Evolutionary conservation across 129 eudicot genomes (phyloP), one percentile per base, ranked within the genome.

Genomic region (Sambucus nigra): DNA sequence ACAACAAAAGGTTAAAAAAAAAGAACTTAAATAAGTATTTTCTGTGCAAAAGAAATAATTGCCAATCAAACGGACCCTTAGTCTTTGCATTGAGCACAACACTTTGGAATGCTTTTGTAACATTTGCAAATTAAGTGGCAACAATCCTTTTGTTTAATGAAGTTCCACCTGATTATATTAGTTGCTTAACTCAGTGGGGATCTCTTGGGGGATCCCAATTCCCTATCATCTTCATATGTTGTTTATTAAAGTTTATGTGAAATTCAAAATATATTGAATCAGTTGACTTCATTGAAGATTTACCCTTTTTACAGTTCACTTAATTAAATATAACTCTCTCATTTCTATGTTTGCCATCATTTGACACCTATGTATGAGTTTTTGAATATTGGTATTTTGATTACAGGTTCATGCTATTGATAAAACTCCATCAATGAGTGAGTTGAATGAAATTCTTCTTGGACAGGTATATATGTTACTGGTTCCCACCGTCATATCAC

Each of bases 391-490:
- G 52, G 61, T 64, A 7, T 42, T 59, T 16, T 74, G 64, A 27
- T 69, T 86, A 13, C 77, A 92, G 99, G 94, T 92, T 48, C 85
- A 86, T 67, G 80, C 85, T 41, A 53, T 86, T 66, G 99, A 92
- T 78, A 92, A 76, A 77, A 92, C 92, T 60, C 94, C 96, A 25
- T 92, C 99, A 39, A 92, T 92, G 99, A 92, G 99, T 64, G 99
- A 82, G 72, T 62, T 92, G 73, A 92, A 82, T 35, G 99, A 92
- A 74, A 86, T 92, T 57, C 87, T 92, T 50, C 77, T 92, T 25
- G 99, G 99, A 47, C 99, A 92, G 96, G 99, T 92, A 76, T 51
- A 31, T 61, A 16, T 58, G 44, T 62, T 66, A 42, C 62, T 55
- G 53, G 14, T 31, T 46, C 64, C 59, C 35, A 49, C 50, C 59